Base-by-base conservation (phyloP, 2,329 filamentous ascomycete species). In the Juglanconis sp. region DNA sequence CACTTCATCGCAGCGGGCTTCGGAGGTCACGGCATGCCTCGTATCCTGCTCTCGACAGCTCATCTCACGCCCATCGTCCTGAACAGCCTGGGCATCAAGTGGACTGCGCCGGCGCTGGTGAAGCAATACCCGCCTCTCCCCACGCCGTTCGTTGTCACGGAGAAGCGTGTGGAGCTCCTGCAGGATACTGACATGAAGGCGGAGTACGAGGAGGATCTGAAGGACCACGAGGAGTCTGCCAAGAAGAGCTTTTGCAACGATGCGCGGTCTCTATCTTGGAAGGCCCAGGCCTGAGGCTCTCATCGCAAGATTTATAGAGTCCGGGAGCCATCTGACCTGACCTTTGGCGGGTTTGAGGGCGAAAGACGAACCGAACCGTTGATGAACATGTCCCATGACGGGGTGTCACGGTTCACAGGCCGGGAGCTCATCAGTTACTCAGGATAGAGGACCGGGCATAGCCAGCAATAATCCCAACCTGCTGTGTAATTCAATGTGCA, bases 1-100 rank as follows among this genome's bases (percentile, higher is more conserved):
- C 68, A 70, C 11, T 70, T 67, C 49, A 65, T 70, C 11, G 64
- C 67, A 3, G 68, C 69, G 24, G 68, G 68, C 0, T 70, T 69
- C 42, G 64, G 60, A 10, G 69, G 69, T 5, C 69, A 70, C 38
- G 69, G 70, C 31, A 72, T 72, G 70, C 69, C 70, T 30, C 68
- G 70, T 2, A 70, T 72, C 50, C 61, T 73, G 1, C 65, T 71
- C 31, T 68, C 69, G 1, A 64, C 68, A 1, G 69, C 71, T 1
- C 65, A 71, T 35, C 65, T 72, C 15, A 63, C 64, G 3, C 68
- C 68, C 5, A 59, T 67, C 4, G 56, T 72, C 3, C 52, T 72
- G 8, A 54, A 65, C 5, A 65, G 63, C 4, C 54, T 72, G 11
- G 53, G 61, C 9, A 31, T 66, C 44, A 57, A 67, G 10, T 61